Evolutionary conservation across 352 stramenopile genomes (phyloP), one percentile per base, ranked within the genome.

Genomic region (Aphanomyces euteiches): DNA sequence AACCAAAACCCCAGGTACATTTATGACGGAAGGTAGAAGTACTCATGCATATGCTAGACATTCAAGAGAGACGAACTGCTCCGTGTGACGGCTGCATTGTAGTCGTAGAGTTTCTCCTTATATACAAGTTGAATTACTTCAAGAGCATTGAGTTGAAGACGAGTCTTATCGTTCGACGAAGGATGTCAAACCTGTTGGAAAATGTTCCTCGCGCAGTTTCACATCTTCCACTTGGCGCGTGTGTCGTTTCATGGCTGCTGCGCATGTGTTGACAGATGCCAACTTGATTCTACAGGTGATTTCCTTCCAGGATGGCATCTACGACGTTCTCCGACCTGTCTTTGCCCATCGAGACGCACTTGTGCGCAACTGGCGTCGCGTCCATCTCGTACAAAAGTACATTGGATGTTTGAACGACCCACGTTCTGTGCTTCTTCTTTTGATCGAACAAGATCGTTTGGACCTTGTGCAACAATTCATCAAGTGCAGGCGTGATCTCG

Each of bases 1-100:
- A 76, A 1, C 58, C 77, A 0, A 75, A 90, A 58, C 84, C 77
- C 48, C 82, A 90, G 72, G 77, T 74, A n/a, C 17, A 58, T 58
- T 13, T 37, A 37, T 61, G 28, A 61, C 2, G 28, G 28, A 28
- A 28, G 28, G 28, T 28, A 28, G n/a, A 57, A 12, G 12, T n/a
- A 12, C 3, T 58, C 50, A 37, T 85, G 71, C 1, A 50, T 50
- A 12, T n/a, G 10, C 43, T 50, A 50, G 43, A n/a, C 43, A 12
- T n/a, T 50, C 43, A 50, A 50, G 43, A n/a, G 1, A n/a, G 43
- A 50, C 43, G 43, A 50, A n/a, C 43, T 50, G 10, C 17, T 50
- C 10, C 43, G 43, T n/a, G 10, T n/a, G 10, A 50, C 43, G 43
- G 10, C 43, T 12, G 10, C 43, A n/a, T 12, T n/a, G 43, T 50